phyloP scores from a whole-genome alignment of 768 basidiomycete species.

The Multifurca ochricompacta region DNA sequence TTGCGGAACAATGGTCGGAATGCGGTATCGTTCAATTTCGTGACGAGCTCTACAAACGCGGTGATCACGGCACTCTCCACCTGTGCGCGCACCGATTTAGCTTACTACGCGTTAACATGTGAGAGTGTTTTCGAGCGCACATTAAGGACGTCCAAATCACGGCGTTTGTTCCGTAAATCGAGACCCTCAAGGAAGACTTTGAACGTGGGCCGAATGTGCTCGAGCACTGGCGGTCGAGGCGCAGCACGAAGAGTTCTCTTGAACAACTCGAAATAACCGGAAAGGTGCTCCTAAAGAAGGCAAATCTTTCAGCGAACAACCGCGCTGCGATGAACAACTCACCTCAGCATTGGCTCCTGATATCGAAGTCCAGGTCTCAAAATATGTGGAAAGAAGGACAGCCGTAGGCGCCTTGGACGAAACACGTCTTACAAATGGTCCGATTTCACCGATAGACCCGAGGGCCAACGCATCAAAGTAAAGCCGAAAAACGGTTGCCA shows the following conservation, averaged over 20 bases:
- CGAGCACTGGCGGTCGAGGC: slow-evolving; percentile 8
- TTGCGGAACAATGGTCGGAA: slow-evolving; percentile 91
- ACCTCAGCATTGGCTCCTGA: slow-evolving; percentile 27
- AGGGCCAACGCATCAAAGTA: slow-evolving; percentile 41
- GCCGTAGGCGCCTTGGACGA: slow-evolving; percentile 66
- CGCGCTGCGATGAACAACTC: neutral
- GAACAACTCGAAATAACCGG: slow-evolving; percentile 18
- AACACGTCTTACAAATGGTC: slow-evolving; percentile 49
- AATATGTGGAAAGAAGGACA: slow-evolving; percentile 57
- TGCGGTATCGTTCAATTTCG: slow-evolving; percentile 85
- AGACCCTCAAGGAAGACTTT: slow-evolving; percentile 20
- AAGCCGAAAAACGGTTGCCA: slow-evolving; percentile 47
- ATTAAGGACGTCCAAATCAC: slow-evolving; percentile 14
- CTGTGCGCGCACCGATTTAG: slow-evolving; percentile 28
- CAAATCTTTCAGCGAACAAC: neutral
- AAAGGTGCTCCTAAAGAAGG: slow-evolving; percentile 3
- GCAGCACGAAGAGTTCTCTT: slow-evolving; percentile 16
- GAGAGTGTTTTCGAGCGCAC: slow-evolving; percentile 25
- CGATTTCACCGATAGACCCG: slow-evolving; percentile 27
- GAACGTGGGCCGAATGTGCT: slow-evolving; percentile 16
- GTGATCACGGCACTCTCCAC: slow-evolving; percentile 47
- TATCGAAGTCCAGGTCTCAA: slow-evolving; percentile 46
- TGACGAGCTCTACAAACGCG: slow-evolving; percentile 82
- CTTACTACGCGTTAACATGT: too few relatives aligned
- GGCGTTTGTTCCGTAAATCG: slow-evolving; percentile 13